These are phyloP conservation scores for Aegilops umbellulata DNA, from an alignment of 176 grass and related monocot genomes.

Conservation along the genomic window DNA sequence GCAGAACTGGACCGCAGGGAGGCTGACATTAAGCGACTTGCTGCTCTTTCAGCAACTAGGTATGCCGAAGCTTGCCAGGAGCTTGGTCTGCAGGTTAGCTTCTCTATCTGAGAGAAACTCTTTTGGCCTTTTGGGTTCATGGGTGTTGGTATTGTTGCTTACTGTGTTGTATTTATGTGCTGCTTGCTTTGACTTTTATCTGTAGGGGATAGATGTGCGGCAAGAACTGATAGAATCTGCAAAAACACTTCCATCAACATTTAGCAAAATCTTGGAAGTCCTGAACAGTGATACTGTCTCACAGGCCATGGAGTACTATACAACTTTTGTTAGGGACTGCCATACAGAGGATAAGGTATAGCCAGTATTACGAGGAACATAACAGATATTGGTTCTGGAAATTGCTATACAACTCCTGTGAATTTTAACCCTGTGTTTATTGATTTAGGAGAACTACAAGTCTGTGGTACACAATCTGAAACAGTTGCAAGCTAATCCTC, in stretches of 20 bases:
- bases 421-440: conserved; percentile 32
- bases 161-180: background rate
- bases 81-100: conserved; percentile 69
- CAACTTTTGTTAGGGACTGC: conserved; percentile 73
- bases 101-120: background rate
- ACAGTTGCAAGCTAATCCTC: conserved; percentile 60
- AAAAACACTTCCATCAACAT: conserved; percentile 74
- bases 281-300: conserved; percentile 68
- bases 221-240: conserved; percentile 82
- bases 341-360: conserved; percentile 89
- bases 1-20: conserved; percentile 83
- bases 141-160: background rate
- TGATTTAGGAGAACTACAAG: conserved; percentile 51
- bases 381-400: background rate
- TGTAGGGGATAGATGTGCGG: conserved; percentile 72
- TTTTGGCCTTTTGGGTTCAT: background rate
- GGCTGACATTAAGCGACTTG: conserved; percentile 79
- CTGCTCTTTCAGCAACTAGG: conserved; percentile 69
- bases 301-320: conserved; percentile 70
- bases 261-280: conserved; percentile 74
- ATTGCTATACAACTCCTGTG: background rate
- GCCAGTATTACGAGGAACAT: background rate
- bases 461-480: conserved; percentile 61
- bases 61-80: conserved; percentile 91
- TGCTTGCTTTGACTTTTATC: background rate